A percentile compares a stretch with the other conserved stretches of the same genome.
phyloP scores from a whole-genome alignment of 495 filamentous ascomycete species.

The Tuber magnatum region DNA sequence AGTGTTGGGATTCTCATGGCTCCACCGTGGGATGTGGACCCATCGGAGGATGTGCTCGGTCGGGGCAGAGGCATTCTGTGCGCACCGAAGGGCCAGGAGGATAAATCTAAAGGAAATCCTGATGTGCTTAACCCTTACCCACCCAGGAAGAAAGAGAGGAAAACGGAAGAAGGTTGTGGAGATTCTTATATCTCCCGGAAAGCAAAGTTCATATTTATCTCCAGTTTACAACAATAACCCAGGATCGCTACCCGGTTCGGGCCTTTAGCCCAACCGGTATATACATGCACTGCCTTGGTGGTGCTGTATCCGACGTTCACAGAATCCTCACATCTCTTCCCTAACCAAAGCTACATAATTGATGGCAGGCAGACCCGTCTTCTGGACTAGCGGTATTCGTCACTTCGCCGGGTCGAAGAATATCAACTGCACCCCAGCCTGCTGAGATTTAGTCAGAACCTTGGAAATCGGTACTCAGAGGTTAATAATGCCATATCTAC shows the following conservation, averaged over 20 bases:
- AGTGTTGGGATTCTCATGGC: constrained; percentile 42
- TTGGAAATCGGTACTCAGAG: neutral
- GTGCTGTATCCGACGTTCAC: neutral
- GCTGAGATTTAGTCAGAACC: neutral
- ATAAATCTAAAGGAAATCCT: neutral
- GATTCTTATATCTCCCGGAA: neutral
- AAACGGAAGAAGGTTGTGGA: neutral
- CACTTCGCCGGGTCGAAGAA: neutral
- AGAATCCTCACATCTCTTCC: neutral
- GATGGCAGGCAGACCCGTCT: neutral
- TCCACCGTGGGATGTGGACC: constrained; percentile 44
- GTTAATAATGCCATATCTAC: neutral
- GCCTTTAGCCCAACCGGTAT: no score
- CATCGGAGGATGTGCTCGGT: constrained; percentile 43
- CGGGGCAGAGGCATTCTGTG: neutral
- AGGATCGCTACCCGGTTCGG: neutral
- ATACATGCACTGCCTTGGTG: neutral
- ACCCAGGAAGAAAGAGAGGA: neutral
- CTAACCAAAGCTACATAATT: neutral
- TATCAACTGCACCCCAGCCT: neutral
- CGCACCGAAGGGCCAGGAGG: neutral
- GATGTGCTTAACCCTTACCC: neutral
- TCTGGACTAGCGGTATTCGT: neutral
- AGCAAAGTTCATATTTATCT: neutral
- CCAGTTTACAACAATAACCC: neutral